phyloP scores from a whole-genome alignment of 2,329 filamentous ascomycete species.

The Arthrobotrys sinensis region DNA sequence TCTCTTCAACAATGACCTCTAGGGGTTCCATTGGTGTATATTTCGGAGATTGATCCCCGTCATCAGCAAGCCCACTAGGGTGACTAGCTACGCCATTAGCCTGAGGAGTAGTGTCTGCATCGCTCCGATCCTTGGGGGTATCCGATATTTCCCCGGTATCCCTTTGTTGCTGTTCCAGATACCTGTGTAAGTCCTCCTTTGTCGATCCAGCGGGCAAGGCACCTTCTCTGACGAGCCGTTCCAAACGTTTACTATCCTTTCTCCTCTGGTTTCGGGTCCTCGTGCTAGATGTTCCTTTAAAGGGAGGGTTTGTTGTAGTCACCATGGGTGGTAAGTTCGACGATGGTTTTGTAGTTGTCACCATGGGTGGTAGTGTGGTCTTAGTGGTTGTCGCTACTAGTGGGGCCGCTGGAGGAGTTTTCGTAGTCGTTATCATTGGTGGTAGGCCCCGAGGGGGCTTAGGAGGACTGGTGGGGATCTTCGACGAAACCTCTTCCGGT shows the following conservation, averaged over 20 bases:
- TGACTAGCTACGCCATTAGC: constrained; percentile 1
- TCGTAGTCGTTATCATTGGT: constrained; percentile 9
- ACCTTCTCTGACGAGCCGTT: constrained; percentile 40
- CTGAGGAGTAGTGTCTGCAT: background rate
- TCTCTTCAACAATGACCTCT: constrained; percentile 33
- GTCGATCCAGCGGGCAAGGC: constrained; percentile 43
- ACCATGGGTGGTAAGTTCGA: constrained; percentile 8
- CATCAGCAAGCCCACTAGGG: background rate
- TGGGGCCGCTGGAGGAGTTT: background rate
- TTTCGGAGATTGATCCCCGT: constrained; percentile 22
- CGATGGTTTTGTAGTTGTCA: background rate
- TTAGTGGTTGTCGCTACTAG: constrained; percentile 5
- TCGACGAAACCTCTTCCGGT: constrained; percentile 49
- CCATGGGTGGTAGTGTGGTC: background rate
- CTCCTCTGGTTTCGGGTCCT: constrained; percentile 55
- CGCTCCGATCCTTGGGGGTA: background rate
- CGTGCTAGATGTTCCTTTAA: constrained; percentile 42
- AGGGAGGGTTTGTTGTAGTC: constrained; percentile 17
- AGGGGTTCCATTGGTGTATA: constrained; percentile 53
- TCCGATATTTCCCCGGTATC: background rate
- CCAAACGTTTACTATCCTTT: constrained; percentile 42
- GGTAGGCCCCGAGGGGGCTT: background rate
- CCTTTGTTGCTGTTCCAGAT: constrained; percentile 9
- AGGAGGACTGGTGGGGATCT: background rate
- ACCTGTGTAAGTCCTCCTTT: constrained; percentile 46